Evolutionary conservation across 208 protist species (phyloP).

Genomic region (Crithidia sp.): DNA sequence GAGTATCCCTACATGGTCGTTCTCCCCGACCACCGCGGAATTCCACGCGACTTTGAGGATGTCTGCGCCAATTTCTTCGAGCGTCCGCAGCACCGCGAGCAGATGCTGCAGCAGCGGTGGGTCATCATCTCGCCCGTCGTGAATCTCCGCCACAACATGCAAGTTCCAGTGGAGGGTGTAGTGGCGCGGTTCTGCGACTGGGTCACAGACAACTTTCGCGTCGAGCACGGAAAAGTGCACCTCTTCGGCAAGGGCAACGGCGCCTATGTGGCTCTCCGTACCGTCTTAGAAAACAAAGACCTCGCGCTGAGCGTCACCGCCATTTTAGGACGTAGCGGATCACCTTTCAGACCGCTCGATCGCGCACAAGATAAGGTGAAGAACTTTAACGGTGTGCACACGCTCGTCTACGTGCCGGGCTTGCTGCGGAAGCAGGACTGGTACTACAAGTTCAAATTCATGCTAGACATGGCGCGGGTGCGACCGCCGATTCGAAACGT

Average conservation of each 20-base stretch:
- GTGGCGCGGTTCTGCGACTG: constrained; percentile 89
- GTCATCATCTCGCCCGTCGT: constrained; percentile 82
- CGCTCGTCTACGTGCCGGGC: constrained; percentile 83
- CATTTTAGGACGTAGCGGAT: constrained; percentile 73
- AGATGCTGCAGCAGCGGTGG: constrained; percentile 79
- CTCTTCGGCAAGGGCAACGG: constrained; percentile 88
- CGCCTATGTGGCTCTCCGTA: constrained; percentile 77
- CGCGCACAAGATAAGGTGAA: constrained; percentile 76
- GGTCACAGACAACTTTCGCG: constrained; percentile 74
- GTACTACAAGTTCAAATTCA: constrained; percentile 93
- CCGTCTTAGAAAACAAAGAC: constrained; percentile 77
- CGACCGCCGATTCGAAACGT: constrained; percentile 77
- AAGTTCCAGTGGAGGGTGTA: constrained; percentile 79
- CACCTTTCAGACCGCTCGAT: constrained; percentile 78
- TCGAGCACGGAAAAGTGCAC: constrained; percentile 81
- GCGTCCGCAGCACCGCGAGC: constrained; percentile 59
- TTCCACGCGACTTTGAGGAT: constrained; percentile 86
- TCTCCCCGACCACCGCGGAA: constrained; percentile 74
- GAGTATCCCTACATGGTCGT: constrained; percentile 87
- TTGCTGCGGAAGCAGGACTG: constrained; percentile 82
- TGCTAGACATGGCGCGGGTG: constrained; percentile 84
- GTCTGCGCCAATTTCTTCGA: constrained; percentile 91
- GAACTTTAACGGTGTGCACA: constrained; percentile 85
- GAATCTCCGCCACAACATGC: constrained; percentile 80
- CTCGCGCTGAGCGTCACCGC: constrained; percentile 77